Base-by-base conservation (phyloP, 768 basidiomycete species). In the Tylopilus felleus region DNA sequence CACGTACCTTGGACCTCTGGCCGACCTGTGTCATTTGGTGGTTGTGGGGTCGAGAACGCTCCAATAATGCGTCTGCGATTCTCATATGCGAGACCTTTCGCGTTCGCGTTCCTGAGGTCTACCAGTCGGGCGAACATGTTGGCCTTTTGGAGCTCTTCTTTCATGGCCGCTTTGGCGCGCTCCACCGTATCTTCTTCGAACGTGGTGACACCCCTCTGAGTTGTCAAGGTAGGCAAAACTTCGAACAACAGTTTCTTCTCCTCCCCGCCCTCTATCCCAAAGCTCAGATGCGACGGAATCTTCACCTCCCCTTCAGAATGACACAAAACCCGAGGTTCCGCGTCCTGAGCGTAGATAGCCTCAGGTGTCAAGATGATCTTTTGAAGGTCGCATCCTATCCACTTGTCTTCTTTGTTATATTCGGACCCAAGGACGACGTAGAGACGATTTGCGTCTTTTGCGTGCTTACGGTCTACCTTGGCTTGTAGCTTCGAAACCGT, bases 71-170 rank as follows among this genome's bases (percentile, higher is more conserved):
- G 78, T 65, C 83, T 76, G 55, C 89, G 77, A 69, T 97, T 98
- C 72, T 93, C 91, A 63, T 80, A 90, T 47, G 90, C 83, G 57
- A 98, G 84, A n/a, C 92, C 93, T 28, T 73, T 76, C 27, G 92
- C 89, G 60, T 88, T 90, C 17, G 96, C 88, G 65, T 98, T 98
- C 58, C 86, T 76, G 62, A 98, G 71, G 73, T 97, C 93, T 21
- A 93, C 72, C 28, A 93, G 71, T 60, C 80, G 78, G 40, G 87
- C 84, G 52, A 97, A 78, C 62, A 71, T 65, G 56, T 74, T 78
- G 6, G 79, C 75, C 63, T 85, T 86, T 52, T 56, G 54, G 28
- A 75, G 45, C 60, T 82, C 77, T 38, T 61, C 64, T 42, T 64
- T 59, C 53, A 68, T 65, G 23, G 66, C 70, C 47, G 61, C 59